Percentiles rank a stretch among this genome's conserved stretches.
Evolutionary conservation across 179 eudicot species (phyloP).

Genomic region (Beta macrorhiza): DNA sequence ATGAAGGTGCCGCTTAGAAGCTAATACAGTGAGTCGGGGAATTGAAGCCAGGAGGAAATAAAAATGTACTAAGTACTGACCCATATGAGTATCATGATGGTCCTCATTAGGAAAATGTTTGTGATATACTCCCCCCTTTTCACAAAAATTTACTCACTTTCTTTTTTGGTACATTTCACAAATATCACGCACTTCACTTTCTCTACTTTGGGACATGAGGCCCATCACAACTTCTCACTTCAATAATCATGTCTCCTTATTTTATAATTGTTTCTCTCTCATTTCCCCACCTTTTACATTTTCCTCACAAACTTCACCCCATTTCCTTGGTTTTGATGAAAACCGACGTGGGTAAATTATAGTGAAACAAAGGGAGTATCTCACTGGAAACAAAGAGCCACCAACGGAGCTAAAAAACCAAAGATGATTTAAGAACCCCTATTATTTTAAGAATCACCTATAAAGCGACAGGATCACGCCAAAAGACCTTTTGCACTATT

Average conservation of each 20-base stretch:
- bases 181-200: too few species aligned
- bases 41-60: background rate
- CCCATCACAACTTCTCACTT: too few species aligned
- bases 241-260: too few species aligned
- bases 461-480: background rate
- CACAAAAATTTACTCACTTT: too few species aligned
- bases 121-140: background rate
- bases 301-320: too few species aligned
- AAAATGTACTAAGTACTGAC: background rate
- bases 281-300: too few species aligned
- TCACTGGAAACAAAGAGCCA: background rate
- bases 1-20: slow-evolving; percentile 15
- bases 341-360: too few species aligned
- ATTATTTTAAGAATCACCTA: background rate
- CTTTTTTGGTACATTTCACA: too few species aligned
- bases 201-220: too few species aligned
- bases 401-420: background rate
- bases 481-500: slow-evolving; percentile 1
- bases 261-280: too few species aligned
- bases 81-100: background rate
- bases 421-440: background rate
- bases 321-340: too few species aligned
- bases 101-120: background rate
- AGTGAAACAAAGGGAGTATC: too few species aligned
- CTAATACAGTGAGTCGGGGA: background rate